A percentile compares a stretch with the other conserved stretches of the same genome.
Evolutionary conservation across 1,139 yeast species (phyloP).

Genomic region (Hansenula lynferdii): DNA sequence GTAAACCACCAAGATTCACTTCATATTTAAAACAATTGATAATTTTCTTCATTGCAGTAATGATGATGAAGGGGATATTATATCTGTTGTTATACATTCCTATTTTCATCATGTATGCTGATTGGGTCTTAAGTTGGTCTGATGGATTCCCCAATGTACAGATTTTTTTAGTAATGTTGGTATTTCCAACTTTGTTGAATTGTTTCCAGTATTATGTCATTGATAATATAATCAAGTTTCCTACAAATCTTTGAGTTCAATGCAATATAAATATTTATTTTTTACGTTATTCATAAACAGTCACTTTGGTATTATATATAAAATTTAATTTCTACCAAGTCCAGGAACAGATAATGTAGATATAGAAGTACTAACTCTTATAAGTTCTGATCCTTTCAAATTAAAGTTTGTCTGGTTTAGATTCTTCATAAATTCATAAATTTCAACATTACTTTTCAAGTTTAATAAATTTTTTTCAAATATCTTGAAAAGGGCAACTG

Average conservation of each 20-base stretch:
- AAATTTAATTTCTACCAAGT: no score
- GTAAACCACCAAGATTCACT: conserved; percentile 57
- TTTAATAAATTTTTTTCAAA: conserved; percentile 33
- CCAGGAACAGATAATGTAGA: neutral
- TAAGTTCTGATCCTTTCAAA: conserved; percentile 19
- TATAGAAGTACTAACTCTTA: conserved; percentile 4
- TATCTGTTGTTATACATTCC: conserved; percentile 58
- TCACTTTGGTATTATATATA: no score
- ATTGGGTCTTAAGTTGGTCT: conserved; percentile 68
- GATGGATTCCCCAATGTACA: conserved; percentile 77
- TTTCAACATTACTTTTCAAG: conserved; percentile 32
- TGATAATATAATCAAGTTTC: conserved; percentile 78
- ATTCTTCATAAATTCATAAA: conserved; percentile 41
- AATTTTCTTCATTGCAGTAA: conserved; percentile 57
- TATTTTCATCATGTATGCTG: conserved; percentile 50
- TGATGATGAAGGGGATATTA: conserved; percentile 50
- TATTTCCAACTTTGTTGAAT: conserved; percentile 76
- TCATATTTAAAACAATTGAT: conserved; percentile 72
- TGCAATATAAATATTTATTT: no score
- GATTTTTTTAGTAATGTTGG: conserved; percentile 80
- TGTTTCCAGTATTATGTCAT: conserved; percentile 82
- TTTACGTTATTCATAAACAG: no score
- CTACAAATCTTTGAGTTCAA: conserved; percentile 17
- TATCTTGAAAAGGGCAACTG: conserved; percentile 38
- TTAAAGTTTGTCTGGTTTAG: conserved; percentile 24